These are phyloP conservation scores for Aspergillus aculeatinus DNA, from an alignment of 2,329 filamentous ascomycete genomes.

Conservation along the genomic window DNA sequence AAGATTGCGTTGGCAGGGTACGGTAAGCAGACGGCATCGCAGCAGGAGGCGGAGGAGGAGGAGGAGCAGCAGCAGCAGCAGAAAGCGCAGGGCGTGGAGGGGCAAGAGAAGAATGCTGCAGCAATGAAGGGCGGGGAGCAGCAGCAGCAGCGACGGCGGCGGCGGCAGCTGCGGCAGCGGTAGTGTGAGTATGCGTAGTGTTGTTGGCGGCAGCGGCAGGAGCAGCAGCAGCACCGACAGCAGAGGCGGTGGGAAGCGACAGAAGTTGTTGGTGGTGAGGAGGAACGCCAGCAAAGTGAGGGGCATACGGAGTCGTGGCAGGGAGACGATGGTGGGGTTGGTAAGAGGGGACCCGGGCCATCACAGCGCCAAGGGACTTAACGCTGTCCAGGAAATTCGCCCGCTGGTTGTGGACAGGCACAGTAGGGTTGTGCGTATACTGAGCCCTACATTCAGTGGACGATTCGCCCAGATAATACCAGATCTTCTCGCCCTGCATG, in stretches of 20 bases:
- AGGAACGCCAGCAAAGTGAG: slow-evolving; percentile 4
- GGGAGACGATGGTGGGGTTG: slow-evolving; percentile 30
- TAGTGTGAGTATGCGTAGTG: slow-evolving; percentile 8
- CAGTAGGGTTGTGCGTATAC: slow-evolving; percentile 75
- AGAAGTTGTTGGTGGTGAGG: slow-evolving; percentile 17
- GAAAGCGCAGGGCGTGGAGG: slow-evolving; percentile 32
- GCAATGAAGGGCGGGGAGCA: slow-evolving; percentile 31
- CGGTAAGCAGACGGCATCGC: slow-evolving; percentile 47
- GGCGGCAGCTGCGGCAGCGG: slow-evolving; percentile 15
- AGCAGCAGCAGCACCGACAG: slow-evolving; percentile 12
- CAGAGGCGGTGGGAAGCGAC: slow-evolving; percentile 9
- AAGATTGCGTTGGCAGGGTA: slow-evolving; percentile 37
- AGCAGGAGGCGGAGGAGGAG: slow-evolving; percentile 33
- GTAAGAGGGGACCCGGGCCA: slow-evolving; percentile 27
- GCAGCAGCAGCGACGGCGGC: slow-evolving; percentile 19
- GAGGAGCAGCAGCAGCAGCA: slow-evolving; percentile 33
- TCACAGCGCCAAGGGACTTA: slow-evolving; percentile 39
- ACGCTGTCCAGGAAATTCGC: slow-evolving; percentile 52
- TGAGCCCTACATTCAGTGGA: slow-evolving; percentile 90
- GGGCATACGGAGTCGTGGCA: slow-evolving; percentile 12
- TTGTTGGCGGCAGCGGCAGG: slow-evolving; percentile 18
- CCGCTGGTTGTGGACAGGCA: slow-evolving; percentile 47
- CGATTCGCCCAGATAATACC: slow-evolving; percentile 80
- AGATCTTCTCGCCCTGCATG: slow-evolving; percentile 70
- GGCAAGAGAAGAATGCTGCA: slow-evolving; percentile 35